Conservation (phyloP, 305 asterid genomes). For the Fraxinus baroniana region DNA sequence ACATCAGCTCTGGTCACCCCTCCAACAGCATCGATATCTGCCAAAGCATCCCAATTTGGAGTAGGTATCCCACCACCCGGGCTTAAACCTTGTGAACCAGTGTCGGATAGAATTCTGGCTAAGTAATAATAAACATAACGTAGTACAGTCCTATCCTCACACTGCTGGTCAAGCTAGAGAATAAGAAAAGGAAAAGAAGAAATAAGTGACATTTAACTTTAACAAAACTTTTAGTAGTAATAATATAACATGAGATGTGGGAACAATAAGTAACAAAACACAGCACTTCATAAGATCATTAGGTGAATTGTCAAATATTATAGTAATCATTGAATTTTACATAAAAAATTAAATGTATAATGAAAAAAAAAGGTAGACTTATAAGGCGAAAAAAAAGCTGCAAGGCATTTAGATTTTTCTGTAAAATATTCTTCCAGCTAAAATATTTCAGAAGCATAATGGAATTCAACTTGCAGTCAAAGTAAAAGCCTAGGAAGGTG, state of each 20-base stretch:
- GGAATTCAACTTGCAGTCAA: background rate
- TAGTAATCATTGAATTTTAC: slow-evolving; percentile 6
- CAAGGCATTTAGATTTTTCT: background rate
- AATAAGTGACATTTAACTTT: slow-evolving; percentile 18
- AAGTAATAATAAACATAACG: slow-evolving; percentile 97
- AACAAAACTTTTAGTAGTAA: background rate
- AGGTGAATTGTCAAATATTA: background rate
- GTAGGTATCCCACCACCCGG: slow-evolving; percentile 99
- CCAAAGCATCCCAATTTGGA: slow-evolving; percentile 92
- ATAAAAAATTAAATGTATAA: background rate
- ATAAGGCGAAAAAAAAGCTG: background rate
- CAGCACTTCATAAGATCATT: background rate
- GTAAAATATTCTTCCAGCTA: slow-evolving; percentile 1
- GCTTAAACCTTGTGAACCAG: slow-evolving; percentile 93
- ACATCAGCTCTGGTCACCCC: slow-evolving; percentile 52
- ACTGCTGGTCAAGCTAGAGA: slow-evolving; percentile 96
- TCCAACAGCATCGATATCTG: no score
- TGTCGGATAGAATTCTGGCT: slow-evolving; percentile 93
- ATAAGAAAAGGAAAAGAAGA: slow-evolving; percentile 27
- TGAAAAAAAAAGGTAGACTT: background rate
- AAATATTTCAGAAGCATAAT: background rate
- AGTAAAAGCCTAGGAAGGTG: background rate
- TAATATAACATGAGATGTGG: slow-evolving; percentile 18
- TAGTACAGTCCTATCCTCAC: slow-evolving; percentile 94
- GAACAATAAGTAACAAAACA: slow-evolving; percentile 15